Evolutionary conservation across 805 yeast genomes (phyloP), one percentile per base, ranked within the genome.

Genomic region (Clavispora asparagi): DNA sequence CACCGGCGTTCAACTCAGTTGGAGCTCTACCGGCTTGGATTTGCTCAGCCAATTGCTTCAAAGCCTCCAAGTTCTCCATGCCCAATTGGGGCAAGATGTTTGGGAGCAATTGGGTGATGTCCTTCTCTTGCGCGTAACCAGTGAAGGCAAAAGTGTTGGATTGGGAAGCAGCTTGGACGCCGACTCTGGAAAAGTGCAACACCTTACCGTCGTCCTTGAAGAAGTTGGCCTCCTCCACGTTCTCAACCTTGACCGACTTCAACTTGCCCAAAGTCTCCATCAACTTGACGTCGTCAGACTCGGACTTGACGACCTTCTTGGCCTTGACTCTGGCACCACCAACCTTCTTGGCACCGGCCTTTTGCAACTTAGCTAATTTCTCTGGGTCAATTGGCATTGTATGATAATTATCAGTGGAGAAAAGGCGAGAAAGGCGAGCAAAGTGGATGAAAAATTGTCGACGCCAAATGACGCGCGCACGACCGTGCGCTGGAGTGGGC

Each of bases 171-270:
- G 87, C 87, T 78, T 92, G 97, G 55, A 91, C 94, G 74, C 94
- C 95, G 58, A 94, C 97, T 72, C 94, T 85, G 79, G 87, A 83
- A 81, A 94, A 89, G 78, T 92, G 97, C 72, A 92, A 76, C 55
- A 94, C 97, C 67, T 84, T 85, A 67, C 97, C 97, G 71, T 92
- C 97, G 55, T 89, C 96, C 73, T 79, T 86, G 87, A 94, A 91
- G 79, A 92, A 87, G 82, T 91, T 92, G 64, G 96, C 98, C 78
- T 92, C 97, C 70, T 89, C 95, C 63, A 92, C 84, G 63, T 87
- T 89, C 58, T 86, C 90, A 60, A 92, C 74, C 62, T 89, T 85
- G 73, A 85, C 87, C 56, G 91, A 95, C 73, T 87, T 85, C 69
- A 92, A 78, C 77, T 91, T 90, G 70, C 83, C 85, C 73, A 92